Conservation (phyloP, 2,329 filamentous ascomycete species). For the Lizonia empirigonia region DNA sequence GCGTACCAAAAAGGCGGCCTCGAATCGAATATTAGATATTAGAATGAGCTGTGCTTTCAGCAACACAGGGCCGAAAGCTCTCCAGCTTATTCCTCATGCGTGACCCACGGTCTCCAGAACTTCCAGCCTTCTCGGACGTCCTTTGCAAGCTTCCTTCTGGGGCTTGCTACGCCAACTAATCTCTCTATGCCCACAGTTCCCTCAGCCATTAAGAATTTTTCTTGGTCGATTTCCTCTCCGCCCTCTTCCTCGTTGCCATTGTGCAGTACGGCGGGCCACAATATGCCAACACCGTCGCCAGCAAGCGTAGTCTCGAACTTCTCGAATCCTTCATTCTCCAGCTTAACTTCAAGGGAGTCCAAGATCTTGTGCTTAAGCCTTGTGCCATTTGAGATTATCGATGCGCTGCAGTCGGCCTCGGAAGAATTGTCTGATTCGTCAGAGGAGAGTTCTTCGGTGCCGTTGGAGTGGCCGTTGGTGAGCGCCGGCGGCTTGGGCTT, state of each 20-base stretch:
- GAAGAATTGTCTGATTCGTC: conserved; percentile 35
- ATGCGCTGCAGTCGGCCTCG: conserved; percentile 35
- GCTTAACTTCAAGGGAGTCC: conserved; percentile 65
- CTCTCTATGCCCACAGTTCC: conserved; percentile 85
- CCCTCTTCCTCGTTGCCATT: conserved; percentile 82
- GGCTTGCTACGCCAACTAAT: conserved; percentile 73
- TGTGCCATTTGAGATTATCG: conserved; percentile 40
- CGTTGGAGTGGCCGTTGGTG: conserved; percentile 54
- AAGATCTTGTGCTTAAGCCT: conserved; percentile 54
- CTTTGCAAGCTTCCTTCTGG: conserved; percentile 30
- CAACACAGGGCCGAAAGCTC: not conserved
- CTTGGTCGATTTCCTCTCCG: conserved; percentile 90
- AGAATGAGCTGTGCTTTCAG: not conserved
- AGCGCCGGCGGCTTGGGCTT: conserved; percentile 61
- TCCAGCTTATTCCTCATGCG: conserved; percentile 18
- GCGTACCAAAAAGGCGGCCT: conserved; percentile 11
- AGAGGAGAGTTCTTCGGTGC: conserved; percentile 26
- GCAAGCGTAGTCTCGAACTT: conserved; percentile 90
- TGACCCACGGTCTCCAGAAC: conserved; percentile 49
- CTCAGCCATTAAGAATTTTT: conserved; percentile 82
- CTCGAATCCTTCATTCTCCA: conserved; percentile 68
- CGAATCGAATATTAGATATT: conserved; percentile 13
- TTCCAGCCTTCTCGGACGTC: conserved; percentile 49
- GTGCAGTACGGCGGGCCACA: conserved; percentile 89
- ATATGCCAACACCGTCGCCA: conserved; percentile 89